Conservation (phyloP, 2,329 filamentous ascomycete genomes). For the Aureobasidium vineae region DNA sequence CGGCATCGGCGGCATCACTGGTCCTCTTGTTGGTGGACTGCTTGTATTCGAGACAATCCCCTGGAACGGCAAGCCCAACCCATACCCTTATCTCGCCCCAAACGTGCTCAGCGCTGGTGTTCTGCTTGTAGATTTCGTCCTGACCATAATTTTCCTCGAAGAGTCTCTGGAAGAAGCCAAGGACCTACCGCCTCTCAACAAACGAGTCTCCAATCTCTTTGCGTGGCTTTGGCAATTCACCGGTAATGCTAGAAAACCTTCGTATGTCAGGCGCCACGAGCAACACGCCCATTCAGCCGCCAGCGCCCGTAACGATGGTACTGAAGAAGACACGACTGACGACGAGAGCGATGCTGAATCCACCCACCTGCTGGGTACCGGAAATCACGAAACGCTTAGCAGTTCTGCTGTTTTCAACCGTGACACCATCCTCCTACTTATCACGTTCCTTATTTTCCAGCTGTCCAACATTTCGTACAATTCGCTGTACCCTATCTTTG, state of each 20-base stretch:
- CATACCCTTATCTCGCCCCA: constrained; percentile 79
- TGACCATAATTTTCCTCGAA: constrained; percentile 78
- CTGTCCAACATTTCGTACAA: constrained; percentile 94
- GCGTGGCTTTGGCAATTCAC: constrained; percentile 69
- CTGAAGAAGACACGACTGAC: constrained; percentile 44
- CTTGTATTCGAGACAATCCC: constrained; percentile 66
- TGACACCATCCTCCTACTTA: constrained; percentile 76
- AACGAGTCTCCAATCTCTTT: constrained; percentile 60
- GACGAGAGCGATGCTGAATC: constrained; percentile 38
- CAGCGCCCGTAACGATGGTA: constrained; percentile 30
- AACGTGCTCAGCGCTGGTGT: constrained; percentile 76
- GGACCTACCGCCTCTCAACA: constrained; percentile 59
- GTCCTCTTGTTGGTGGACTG: constrained; percentile 84
- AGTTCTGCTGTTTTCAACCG: constrained; percentile 67
- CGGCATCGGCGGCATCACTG: constrained; percentile 88
- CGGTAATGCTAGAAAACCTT: constrained; percentile 54
- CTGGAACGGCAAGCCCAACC: constrained; percentile 52
- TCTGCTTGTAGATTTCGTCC: constrained; percentile 67
- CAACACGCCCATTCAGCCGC: constrained; percentile 29
- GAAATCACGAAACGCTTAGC: constrained; percentile 48
- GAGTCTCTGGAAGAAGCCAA: constrained; percentile 74
- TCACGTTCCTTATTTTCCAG: constrained; percentile 90
- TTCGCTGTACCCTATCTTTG: constrained; percentile 91
- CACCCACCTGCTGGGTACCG: constrained; percentile 13
- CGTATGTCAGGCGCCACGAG: constrained; percentile 52